Conservation (phyloP, 768 basidiomycete species). For the Hebeloma cylindrosporum region DNA sequence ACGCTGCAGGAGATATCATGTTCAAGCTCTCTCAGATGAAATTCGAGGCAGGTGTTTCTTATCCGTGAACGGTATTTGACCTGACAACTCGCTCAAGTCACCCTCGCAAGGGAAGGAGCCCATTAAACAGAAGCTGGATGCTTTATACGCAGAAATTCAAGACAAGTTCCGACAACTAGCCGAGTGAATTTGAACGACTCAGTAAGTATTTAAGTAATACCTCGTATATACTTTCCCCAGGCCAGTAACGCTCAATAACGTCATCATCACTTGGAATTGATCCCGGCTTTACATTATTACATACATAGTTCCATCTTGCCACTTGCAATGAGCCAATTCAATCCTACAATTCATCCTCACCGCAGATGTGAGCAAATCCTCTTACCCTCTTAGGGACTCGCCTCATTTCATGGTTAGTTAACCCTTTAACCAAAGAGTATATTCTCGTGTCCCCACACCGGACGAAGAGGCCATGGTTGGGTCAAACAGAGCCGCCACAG, state of each 20-base stretch:
- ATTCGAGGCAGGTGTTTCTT: constrained; percentile 70
- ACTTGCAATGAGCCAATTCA: constrained; percentile 42
- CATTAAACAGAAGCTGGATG: constrained; percentile 81
- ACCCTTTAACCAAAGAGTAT: constrained; percentile 75
- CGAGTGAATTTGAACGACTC: constrained; percentile 68
- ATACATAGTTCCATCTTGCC: neutral
- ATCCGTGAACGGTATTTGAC: neutral
- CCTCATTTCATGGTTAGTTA: no score
- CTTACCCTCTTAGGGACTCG: constrained; percentile 7
- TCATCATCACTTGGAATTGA: constrained; percentile 2
- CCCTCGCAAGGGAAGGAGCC: constrained; percentile 88
- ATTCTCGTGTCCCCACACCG: constrained; percentile 89
- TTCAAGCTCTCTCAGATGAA: constrained; percentile 99
- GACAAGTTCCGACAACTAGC: constrained; percentile 89
- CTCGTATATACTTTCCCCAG: no score
- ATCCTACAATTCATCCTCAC: constrained; percentile 65
- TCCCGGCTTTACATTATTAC: neutral
- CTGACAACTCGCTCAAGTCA: constrained; percentile 47
- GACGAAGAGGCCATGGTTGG: constrained; percentile 88
- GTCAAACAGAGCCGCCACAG: constrained; percentile 74
- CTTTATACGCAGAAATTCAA: constrained; percentile 80
- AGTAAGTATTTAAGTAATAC: no score
- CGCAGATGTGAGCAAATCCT: constrained; percentile 54
- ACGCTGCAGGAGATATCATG: constrained; percentile 82
- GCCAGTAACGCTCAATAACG: no score